Evolutionary conservation across 2,329 filamentous ascomycete species (phyloP), one percentile per base, ranked within the genome.

Genomic region (Neurospora crassa): DNA sequence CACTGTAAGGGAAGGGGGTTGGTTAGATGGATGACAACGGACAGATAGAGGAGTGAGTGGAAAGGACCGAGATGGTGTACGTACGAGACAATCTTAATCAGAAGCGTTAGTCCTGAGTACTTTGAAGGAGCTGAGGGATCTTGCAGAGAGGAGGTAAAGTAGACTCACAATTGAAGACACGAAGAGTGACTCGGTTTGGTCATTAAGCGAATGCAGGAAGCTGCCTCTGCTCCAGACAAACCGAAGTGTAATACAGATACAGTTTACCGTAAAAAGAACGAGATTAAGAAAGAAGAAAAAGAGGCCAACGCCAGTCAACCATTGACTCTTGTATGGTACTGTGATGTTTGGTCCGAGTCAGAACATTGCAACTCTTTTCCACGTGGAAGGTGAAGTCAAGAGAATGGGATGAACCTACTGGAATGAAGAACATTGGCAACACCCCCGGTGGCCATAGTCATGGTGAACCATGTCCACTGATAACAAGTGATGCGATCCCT

Each of bases 121-220:
- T 67, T 29, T 47, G 8, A 40, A 29, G 69, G 11, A 43, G 43
- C 37, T 24, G 47, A 18, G 24, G 7, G 6, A 34, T 59, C 6
- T 34, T 34, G 34, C 14, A 11, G 5, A 18, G 16, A 37, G 7
- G 16, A 37, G 7, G 16, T 47, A 7, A 43, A 10, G 67, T 34
- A 16, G n/a, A 81, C 83, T 79, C 78, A 88, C 86, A 79, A 84
- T 88, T 1, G 92, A 87, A 0, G 92, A 91, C 18, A 93, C 89
- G 78, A 95, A 96, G 0, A 95, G 83, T 11, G 89, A 91, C 78
- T 96, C 93, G 0, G 91, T 90, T 14, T 92, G 92, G 80, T 95
- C 92, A 7, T 89, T 83, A 72, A 96, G 91, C 0, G 91, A 93
- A 16, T 87, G 84, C 71, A 85, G 85, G 77, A 95, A 92, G 10